Percentiles rank a stretch among this genome's conserved stretches.
Evolutionary conservation across 2,329 filamentous ascomycete genomes (phyloP).

Genomic region (Diaporthe nobilis): DNA sequence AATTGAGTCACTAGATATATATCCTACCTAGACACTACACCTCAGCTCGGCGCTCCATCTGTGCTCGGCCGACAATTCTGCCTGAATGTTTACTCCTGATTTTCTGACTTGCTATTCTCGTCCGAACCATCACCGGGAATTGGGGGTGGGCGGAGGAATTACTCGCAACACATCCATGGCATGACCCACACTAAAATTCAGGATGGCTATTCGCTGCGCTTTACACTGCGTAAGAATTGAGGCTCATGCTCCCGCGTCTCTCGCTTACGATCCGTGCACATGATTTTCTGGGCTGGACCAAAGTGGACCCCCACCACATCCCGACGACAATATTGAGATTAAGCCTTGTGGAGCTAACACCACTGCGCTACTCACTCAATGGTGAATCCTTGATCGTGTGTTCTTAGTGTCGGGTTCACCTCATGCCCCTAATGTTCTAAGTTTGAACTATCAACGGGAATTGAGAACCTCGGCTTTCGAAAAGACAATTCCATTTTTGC

Average conservation of each 20-base stretch:
- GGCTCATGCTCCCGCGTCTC: constrained; percentile 11
- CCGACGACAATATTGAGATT: background rate
- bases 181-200: constrained; percentile 4
- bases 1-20: constrained; percentile 10
- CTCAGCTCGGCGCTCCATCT: background rate
- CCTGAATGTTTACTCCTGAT: constrained; percentile 23
- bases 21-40: background rate
- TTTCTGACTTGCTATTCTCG: constrained; percentile 6
- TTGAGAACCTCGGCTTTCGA: no score
- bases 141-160: constrained; percentile 5
- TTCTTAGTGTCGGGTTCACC: background rate
- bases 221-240: constrained; percentile 25
- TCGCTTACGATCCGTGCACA: constrained; percentile 22
- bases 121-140: constrained; percentile 16
- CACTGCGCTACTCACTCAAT: background rate
- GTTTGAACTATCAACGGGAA: background rate
- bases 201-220: constrained; percentile 8
- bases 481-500: background rate
- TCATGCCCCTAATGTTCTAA: background rate
- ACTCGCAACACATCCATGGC: constrained; percentile 11
- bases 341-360: background rate
- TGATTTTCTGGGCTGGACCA: constrained; percentile 12
- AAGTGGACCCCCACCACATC: background rate
- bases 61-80: constrained; percentile 8
- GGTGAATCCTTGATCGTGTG: background rate